These are phyloP conservation scores for Yamadazyma sp. DNA, from an alignment of 1,139 yeast species.

Conservation along the genomic window DNA sequence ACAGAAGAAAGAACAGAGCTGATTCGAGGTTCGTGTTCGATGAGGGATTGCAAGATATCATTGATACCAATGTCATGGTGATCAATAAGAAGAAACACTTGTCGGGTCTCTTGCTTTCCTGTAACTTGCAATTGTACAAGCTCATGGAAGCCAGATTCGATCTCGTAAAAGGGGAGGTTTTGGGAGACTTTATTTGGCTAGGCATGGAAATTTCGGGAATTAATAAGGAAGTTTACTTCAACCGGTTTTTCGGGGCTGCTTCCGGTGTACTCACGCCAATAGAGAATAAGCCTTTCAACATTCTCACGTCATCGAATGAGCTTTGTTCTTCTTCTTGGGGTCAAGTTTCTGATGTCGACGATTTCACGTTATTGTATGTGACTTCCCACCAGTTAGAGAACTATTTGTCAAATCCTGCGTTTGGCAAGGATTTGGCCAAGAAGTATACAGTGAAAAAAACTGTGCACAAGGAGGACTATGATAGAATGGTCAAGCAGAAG, in stretches of 20 bases:
- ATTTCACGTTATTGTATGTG: slow-evolving; percentile 26
- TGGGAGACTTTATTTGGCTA: slow-evolving; percentile 34
- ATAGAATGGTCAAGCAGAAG: not conserved
- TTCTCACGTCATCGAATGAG: slow-evolving; percentile 26
- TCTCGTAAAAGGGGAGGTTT: slow-evolving; percentile 13
- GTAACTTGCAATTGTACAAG: slow-evolving; percentile 27
- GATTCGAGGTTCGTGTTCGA: slow-evolving; percentile 22
- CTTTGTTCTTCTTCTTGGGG: slow-evolving; percentile 44
- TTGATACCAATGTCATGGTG: slow-evolving; percentile 32
- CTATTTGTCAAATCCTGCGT: slow-evolving; percentile 13
- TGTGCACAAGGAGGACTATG: slow-evolving; percentile 1
- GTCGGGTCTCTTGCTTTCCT: slow-evolving; percentile 30
- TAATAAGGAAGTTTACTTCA: slow-evolving; percentile 23
- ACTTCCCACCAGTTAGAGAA: slow-evolving; percentile 40
- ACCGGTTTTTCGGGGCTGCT: slow-evolving; percentile 26
- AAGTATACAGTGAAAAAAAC: not conserved
- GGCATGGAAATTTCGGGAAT: slow-evolving; percentile 35
- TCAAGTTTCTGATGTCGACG: slow-evolving; percentile 29
- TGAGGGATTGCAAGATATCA: slow-evolving; percentile 22
- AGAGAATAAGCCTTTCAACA: slow-evolving; percentile 19
- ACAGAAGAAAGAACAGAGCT: slow-evolving; percentile 10
- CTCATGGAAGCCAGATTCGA: slow-evolving; percentile 24
- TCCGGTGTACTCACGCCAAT: slow-evolving; percentile 36
- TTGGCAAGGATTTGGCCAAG: slow-evolving; percentile 12
- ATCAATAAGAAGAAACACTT: slow-evolving; percentile 28